Percentiles rank a stretch among this genome's conserved stretches.
phyloP scores from a whole-genome alignment of 2,329 filamentous ascomycete species.

The Apiospora koreana region DNA sequence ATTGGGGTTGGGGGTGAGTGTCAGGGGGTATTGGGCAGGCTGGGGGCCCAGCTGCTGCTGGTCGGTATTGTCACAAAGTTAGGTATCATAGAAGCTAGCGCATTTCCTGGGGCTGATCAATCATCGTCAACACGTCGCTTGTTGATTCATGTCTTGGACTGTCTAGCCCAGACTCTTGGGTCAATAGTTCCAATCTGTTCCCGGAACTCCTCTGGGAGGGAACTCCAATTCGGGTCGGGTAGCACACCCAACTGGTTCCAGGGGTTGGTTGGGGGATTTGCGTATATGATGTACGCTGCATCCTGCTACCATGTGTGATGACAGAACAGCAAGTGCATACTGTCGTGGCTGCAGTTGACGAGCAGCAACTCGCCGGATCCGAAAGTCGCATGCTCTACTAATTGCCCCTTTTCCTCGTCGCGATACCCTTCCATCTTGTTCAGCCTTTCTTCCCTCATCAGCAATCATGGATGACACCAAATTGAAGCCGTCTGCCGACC shows the following conservation, averaged over 20 bases:
- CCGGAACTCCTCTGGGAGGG: background rate
- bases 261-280: background rate
- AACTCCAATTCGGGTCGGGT: background rate
- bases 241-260: background rate
- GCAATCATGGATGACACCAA: background rate
- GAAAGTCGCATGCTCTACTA: background rate
- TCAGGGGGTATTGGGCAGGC: background rate
- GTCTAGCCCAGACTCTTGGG: background rate
- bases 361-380: background rate
- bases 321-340: background rate
- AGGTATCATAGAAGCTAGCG: background rate
- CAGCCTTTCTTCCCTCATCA: background rate
- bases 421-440: background rate
- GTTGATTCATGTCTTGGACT: background rate
- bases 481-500: background rate
- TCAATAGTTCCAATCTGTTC: background rate
- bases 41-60: background rate
- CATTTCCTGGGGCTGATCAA: background rate
- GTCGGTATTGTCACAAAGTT: background rate
- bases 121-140: background rate
- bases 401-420: background rate
- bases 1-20: background rate
- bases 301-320: background rate
- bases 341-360: background rate
- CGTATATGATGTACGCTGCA: background rate